Conservation (phyloP, 1,284 basidiomycete genomes). For the Sporisorium scitamineum region DNA sequence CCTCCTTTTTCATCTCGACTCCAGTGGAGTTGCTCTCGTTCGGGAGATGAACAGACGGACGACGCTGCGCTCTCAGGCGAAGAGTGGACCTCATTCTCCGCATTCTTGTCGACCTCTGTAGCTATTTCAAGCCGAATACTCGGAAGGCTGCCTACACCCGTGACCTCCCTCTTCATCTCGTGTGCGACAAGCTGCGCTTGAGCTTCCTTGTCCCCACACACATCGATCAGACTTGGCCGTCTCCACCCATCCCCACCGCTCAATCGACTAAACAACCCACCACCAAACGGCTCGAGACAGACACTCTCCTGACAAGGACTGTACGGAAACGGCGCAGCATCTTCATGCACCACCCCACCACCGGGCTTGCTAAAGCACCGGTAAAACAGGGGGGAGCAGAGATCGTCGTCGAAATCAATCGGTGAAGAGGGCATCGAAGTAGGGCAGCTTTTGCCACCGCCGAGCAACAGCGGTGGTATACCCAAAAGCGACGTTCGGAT, state of each 20-base stretch:
- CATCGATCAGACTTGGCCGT: not conserved
- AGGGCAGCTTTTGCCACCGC: not conserved
- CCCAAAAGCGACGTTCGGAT: not conserved
- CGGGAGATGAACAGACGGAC: not conserved
- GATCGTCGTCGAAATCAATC: not conserved
- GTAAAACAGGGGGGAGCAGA: slow-evolving; percentile 24
- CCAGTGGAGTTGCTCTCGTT: not conserved
- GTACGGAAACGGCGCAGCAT: slow-evolving; percentile 47
- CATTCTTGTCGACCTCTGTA: not conserved
- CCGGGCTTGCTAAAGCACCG: slow-evolving; percentile 3
- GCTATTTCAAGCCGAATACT: slow-evolving; percentile 10
- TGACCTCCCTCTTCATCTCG: not conserved
- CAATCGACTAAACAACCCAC: not conserved
- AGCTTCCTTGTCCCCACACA: not conserved
- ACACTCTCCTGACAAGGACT: slow-evolving; percentile 26
- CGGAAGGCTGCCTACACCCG: not conserved
- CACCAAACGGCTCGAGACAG: not conserved
- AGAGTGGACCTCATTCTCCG: no score
- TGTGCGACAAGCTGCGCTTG: no score
- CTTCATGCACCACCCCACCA: not conserved
- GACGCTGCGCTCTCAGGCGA: not conserved
- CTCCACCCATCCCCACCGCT: not conserved
- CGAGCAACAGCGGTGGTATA: not conserved
- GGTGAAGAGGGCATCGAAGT: slow-evolving; percentile 5
- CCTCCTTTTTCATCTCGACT: not conserved